Conservation (phyloP, 129 eudicot genomes). For the Scalesia atractyloides region DNA sequence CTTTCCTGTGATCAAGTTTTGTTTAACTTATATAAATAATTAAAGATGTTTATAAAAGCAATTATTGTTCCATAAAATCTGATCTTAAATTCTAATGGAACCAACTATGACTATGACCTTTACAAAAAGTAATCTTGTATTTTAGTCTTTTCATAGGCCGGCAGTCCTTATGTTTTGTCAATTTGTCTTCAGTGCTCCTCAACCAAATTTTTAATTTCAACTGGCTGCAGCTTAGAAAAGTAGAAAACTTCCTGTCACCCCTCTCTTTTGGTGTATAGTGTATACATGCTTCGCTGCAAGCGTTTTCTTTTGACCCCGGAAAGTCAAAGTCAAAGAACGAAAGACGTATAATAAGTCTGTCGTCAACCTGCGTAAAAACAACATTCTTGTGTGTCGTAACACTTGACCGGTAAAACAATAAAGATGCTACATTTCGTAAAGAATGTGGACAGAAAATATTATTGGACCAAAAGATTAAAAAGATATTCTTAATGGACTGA, state of each 20-base stretch:
- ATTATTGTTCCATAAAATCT: not conserved
- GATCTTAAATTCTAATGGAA: constrained; percentile 7
- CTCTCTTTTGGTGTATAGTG: not conserved
- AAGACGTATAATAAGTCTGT: not conserved
- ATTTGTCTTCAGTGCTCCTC: constrained; percentile 14
- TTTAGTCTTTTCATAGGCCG: constrained; percentile 31
- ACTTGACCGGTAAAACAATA: not conserved
- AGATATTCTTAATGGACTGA: not conserved
- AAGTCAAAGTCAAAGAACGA: not conserved
- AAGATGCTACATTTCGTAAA: not conserved
- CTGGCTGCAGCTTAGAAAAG: constrained; percentile 9
- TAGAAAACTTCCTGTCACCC: constrained; percentile 15
- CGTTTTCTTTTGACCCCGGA: not conserved
- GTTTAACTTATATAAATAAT: constrained; percentile 12
- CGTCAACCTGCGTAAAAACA: not conserved
- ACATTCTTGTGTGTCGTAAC: not conserved
- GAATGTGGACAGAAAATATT: not conserved
- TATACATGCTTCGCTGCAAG: not conserved
- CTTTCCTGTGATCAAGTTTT: constrained; percentile 13
- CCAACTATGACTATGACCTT: constrained; percentile 33
- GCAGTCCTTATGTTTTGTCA: constrained; percentile 24
- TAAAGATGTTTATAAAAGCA: not conserved
- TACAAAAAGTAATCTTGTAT: constrained; percentile 20
- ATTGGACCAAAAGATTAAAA: not conserved
- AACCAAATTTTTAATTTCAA: not conserved